phyloP scores from a whole-genome alignment of 1,284 basidiomycete genomes.

The Veloporphyrellus conicus region DNA sequence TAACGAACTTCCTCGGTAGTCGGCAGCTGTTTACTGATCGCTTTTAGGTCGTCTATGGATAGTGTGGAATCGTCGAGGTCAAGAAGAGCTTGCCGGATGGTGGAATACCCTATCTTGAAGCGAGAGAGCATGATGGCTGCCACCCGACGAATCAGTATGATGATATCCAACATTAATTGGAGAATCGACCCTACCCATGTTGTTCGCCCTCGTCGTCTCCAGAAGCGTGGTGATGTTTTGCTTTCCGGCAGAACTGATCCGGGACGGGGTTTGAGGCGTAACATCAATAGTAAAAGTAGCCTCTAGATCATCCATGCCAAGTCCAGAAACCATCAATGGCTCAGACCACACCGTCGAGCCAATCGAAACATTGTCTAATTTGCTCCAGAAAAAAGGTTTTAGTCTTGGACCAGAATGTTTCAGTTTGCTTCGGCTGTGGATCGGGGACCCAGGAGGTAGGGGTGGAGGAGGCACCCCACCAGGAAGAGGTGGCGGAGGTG shows the following conservation, averaged over 20 bases:
- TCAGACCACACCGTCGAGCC: slow-evolving; percentile 70
- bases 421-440: slow-evolving; percentile 31
- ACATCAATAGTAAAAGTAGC: slow-evolving; percentile 68
- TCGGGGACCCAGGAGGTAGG: slow-evolving; percentile 24
- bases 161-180: neutral
- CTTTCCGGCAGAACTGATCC: slow-evolving; percentile 49
- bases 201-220: slow-evolving; percentile 80
- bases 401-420: slow-evolving; percentile 47
- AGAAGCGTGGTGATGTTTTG: slow-evolving; percentile 66
- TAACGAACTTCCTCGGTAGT: slow-evolving; percentile 67
- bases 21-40: slow-evolving; percentile 70
- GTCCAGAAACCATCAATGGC: slow-evolving; percentile 37
- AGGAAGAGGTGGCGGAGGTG: slow-evolving; percentile 31
- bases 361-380: slow-evolving; percentile 49
- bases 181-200: slow-evolving; percentile 54
- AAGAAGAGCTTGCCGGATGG: slow-evolving; percentile 66
- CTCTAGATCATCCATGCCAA: slow-evolving; percentile 71
- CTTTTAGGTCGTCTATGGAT: slow-evolving; percentile 67
- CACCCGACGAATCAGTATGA: slow-evolving; percentile 11
- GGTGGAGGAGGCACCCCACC: slow-evolving; percentile 35
- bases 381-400: slow-evolving; percentile 90
- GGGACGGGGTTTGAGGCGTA: slow-evolving; percentile 40
- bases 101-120: slow-evolving; percentile 60
- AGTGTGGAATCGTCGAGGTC: slow-evolving; percentile 65
- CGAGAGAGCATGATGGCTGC: slow-evolving; percentile 77